Conservation (phyloP, 805 yeast genomes). For the Saccharomycopsis capsularis region DNA sequence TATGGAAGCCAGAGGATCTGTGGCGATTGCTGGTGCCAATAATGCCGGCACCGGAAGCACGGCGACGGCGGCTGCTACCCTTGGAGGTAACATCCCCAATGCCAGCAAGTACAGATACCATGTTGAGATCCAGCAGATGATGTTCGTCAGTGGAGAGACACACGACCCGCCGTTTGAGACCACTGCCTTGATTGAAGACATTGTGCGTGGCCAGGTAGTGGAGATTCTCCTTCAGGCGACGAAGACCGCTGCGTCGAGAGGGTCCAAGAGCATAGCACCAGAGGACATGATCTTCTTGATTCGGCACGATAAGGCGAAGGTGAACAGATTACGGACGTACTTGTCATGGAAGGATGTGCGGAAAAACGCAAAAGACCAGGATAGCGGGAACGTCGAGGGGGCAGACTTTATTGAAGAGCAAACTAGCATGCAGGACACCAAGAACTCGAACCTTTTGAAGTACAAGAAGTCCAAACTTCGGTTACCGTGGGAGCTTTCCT, state of each 20-base stretch:
- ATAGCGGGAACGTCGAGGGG: conserved; percentile 52
- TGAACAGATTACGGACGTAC: conserved; percentile 82
- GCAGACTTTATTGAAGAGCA: conserved; percentile 37
- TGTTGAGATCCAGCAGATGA: conserved; percentile 95
- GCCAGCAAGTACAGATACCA: conserved; percentile 60
- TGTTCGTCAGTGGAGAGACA: conserved; percentile 95
- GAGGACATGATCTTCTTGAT: conserved; percentile 92
- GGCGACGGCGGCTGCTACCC: no score
- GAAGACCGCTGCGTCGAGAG: conserved; percentile 68
- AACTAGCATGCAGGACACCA: conserved; percentile 37
- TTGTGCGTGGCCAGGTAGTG: conserved; percentile 89
- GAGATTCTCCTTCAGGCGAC: conserved; percentile 75
- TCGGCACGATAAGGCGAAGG: conserved; percentile 90
- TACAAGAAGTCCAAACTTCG: conserved; percentile 72
- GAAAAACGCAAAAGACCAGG: conserved; percentile 66
- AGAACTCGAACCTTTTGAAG: conserved; percentile 41
- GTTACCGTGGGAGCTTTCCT: conserved; percentile 92
- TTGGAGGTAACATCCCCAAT: no score
- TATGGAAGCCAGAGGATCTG: no score
- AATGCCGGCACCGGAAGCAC: no score
- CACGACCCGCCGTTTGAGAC: conserved; percentile 92
- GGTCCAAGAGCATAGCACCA: conserved; percentile 77
- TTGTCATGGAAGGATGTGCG: conserved; percentile 96
- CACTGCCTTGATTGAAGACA: conserved; percentile 88
- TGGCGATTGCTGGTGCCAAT: no score